Percentiles rank a stretch among this genome's conserved stretches.
Conservation (phyloP, 768 basidiomycete species). For the Rhodotorula kratochvilovae region DNA sequence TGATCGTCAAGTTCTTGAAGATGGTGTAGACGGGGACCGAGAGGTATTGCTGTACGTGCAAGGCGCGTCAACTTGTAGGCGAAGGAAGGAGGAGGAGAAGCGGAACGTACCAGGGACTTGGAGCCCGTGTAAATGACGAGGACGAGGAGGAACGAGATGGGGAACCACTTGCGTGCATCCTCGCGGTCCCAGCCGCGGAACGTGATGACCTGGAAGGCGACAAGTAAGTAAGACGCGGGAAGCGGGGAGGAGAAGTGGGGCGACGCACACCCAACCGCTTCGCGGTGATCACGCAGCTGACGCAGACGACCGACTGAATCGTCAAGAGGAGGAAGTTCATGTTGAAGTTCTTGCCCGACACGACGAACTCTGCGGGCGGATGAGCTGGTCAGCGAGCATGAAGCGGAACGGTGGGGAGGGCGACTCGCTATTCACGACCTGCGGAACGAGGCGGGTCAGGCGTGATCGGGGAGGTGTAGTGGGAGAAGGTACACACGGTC, state of each 20-base stretch:
- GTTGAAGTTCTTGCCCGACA: conserved; percentile 84
- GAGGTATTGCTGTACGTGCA: conserved; percentile 71
- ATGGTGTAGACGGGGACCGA: conserved; percentile 93
- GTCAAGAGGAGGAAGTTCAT: conserved; percentile 94
- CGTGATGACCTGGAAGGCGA: conserved; percentile 58
- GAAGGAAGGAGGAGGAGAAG: neutral
- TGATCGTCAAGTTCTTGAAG: conserved; percentile 99
- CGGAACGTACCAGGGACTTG: conserved; percentile 78
- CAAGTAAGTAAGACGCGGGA: neutral
- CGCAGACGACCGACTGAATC: conserved; percentile 85
- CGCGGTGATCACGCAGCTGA: conserved; percentile 64
- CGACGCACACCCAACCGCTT: conserved; percentile 61
- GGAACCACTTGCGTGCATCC: conserved; percentile 90
- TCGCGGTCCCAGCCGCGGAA: conserved; percentile 75
- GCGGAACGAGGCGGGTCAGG: neutral
- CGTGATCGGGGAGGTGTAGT: neutral
- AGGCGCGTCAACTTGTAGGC: no score
- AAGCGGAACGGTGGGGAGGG: neutral
- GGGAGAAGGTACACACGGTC: conserved; percentile 57
- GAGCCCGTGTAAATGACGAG: conserved; percentile 96
- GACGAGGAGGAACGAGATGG: conserved; percentile 85
- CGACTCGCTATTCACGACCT: conserved; percentile 19
- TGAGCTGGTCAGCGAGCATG: neutral
- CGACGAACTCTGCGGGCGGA: conserved; percentile 65
- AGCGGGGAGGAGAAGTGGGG: neutral